A percentile compares a stretch with the other conserved stretches of the same genome.
Conservation (phyloP, 2,329 filamentous ascomycete genomes). For the Hysterium pulicare region DNA sequence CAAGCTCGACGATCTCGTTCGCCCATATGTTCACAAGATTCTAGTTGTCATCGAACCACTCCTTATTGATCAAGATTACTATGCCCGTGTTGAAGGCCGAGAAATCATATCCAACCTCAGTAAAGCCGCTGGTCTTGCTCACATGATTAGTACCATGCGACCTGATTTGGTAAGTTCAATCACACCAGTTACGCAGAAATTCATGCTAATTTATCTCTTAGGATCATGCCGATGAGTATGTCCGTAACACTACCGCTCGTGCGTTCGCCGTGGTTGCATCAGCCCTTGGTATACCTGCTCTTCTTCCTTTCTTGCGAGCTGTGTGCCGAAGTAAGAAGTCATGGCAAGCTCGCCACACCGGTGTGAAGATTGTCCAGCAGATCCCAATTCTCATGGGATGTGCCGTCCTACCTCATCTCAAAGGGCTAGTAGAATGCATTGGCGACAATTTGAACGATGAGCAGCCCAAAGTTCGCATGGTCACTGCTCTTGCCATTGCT, state of each 20-base stretch:
- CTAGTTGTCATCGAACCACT: slow-evolving; percentile 98
- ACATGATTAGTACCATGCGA: slow-evolving; percentile 99
- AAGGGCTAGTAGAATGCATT: slow-evolving; percentile 94
- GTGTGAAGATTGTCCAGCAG: slow-evolving; percentile 98
- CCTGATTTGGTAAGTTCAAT: no score
- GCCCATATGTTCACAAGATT: slow-evolving; percentile 97
- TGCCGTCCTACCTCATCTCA: slow-evolving; percentile 89
- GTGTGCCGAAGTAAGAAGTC: slow-evolving; percentile 98
- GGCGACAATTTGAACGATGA: slow-evolving; percentile 94
- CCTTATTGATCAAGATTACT: slow-evolving; percentile 98
- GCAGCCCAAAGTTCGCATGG: slow-evolving; percentile 95
- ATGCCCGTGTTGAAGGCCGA: slow-evolving; percentile 93
- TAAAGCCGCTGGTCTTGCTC: slow-evolving; percentile 92
- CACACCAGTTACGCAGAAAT: no score
- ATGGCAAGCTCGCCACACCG: slow-evolving; percentile 96
- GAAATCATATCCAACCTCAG: slow-evolving; percentile 98
- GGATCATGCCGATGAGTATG: slow-evolving; percentile 98
- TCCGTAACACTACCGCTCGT: slow-evolving; percentile 93
- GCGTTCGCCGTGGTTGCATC: slow-evolving; percentile 97
- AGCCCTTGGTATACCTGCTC: slow-evolving; percentile 88
- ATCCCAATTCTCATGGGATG: slow-evolving; percentile 99
- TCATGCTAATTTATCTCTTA: no score
- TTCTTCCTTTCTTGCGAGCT: slow-evolving; percentile 90
- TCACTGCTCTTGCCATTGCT: slow-evolving; percentile 91
- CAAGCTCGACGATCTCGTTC: slow-evolving; percentile 94